These are phyloP conservation scores for Aspergillus ochraceus DNA, from an alignment of 2,329 filamentous ascomycete genomes.

Conservation along the genomic window DNA sequence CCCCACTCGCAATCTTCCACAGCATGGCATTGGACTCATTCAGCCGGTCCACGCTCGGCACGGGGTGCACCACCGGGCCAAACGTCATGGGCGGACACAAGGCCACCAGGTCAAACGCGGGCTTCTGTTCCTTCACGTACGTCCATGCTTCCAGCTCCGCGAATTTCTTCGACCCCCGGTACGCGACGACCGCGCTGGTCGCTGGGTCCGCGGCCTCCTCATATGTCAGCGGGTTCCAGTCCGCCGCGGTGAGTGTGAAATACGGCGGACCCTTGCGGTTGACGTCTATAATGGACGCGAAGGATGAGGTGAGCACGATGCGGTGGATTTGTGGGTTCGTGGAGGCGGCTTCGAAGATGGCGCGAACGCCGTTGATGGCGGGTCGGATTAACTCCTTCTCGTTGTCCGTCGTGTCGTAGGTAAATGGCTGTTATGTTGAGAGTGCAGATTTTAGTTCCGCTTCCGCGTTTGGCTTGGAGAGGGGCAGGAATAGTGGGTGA, in stretches of 20 bases:
- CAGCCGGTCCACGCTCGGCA: conserved; percentile 33
- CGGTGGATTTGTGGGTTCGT: conserved; percentile 21
- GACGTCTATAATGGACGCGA: conserved; percentile 28
- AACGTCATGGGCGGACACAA: conserved; percentile 50
- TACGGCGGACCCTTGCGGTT: conserved; percentile 11
- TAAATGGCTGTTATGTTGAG: conserved; percentile 40
- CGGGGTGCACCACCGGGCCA: conserved; percentile 44
- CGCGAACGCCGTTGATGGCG: conserved; percentile 48
- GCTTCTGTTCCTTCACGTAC: conserved; percentile 35
- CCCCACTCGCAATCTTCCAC: conserved; percentile 42
- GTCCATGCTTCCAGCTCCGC: conserved; percentile 31
- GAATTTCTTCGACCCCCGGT: conserved; percentile 35
- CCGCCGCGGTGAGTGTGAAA: conserved; percentile 27
- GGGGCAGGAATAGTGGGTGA: background rate
- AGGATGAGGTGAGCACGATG: conserved; percentile 32
- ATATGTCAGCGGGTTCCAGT: conserved; percentile 36
- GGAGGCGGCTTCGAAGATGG: conserved; percentile 39
- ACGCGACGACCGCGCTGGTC: conserved; percentile 27
- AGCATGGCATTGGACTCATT: conserved; percentile 47
- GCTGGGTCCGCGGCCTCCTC: conserved; percentile 22
- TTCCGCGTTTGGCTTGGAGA: background rate
- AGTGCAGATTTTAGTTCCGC: background rate
- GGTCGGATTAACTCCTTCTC: conserved; percentile 47
- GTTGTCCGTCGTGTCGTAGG: conserved; percentile 45
- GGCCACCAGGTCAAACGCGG: conserved; percentile 44